These are phyloP conservation scores for Eucalyptus marginata DNA, from an alignment of 345 rosid species.

Conservation along the genomic window DNA sequence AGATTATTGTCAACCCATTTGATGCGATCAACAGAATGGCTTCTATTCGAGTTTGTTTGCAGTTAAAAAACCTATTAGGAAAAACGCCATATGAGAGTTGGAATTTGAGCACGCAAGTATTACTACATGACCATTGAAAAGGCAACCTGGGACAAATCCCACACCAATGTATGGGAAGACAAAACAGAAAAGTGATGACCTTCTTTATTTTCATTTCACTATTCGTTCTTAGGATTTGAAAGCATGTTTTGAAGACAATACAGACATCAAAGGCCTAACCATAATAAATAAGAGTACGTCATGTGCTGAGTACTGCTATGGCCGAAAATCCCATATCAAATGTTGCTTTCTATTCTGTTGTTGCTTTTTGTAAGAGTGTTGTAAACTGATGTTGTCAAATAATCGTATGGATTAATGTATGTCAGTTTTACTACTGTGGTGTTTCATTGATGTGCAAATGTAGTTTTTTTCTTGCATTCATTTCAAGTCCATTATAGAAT, in stretches of 20 bases:
- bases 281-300: background rate
- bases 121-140: background rate
- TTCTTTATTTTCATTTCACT: background rate
- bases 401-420: no score
- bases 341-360: background rate
- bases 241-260: background rate
- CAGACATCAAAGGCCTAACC: background rate
- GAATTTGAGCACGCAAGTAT: background rate
- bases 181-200: background rate
- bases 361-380: background rate
- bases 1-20: background rate
- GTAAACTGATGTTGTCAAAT: no score
- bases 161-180: background rate
- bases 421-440: no score
- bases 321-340: no score
- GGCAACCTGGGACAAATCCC: background rate
- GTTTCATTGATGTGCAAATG: no score
- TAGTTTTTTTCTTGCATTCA: background rate
- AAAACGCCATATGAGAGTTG: background rate
- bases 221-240: background rate
- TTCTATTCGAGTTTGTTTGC: background rate
- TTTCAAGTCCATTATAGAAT: background rate
- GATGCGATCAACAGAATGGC: background rate
- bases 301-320: background rate
- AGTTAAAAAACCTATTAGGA: background rate